These are phyloP conservation scores for Cercospora sojina DNA, from an alignment of 2,329 filamentous ascomycete species.

Conservation along the genomic window DNA sequence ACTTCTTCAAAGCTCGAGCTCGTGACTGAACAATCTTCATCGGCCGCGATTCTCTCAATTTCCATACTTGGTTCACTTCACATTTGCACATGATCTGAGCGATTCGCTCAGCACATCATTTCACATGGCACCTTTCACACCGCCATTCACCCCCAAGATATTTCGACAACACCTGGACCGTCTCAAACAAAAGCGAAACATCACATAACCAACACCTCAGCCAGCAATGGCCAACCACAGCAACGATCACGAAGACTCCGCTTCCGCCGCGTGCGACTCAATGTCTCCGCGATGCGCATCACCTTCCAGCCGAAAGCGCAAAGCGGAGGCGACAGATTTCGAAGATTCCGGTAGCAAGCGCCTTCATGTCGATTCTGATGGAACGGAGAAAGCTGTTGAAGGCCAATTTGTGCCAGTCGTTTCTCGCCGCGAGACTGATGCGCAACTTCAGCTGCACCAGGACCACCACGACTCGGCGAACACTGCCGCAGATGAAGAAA, in stretches of 20 bases:
- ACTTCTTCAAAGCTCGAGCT: background rate
- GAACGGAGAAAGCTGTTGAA: background rate
- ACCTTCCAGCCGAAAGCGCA: constrained; percentile 3
- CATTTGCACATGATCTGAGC: background rate
- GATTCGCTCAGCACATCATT: background rate
- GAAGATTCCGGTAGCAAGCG: constrained; percentile 12
- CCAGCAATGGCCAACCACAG: background rate
- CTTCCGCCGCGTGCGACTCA: background rate
- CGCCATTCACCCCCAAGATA: background rate
- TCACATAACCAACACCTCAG: background rate
- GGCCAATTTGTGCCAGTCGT: constrained; percentile 19
- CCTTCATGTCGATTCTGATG: background rate
- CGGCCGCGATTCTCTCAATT: background rate
- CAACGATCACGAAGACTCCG: background rate
- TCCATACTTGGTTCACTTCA: background rate
- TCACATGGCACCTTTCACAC: background rate
- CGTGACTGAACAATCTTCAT: background rate
- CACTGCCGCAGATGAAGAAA: constrained; percentile 12
- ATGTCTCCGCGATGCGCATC: background rate
- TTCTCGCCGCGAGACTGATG: constrained; percentile 11
- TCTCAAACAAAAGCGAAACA: background rate
- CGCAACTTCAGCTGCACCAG: background rate
- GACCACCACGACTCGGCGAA: background rate
- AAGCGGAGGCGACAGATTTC: constrained; percentile 5
- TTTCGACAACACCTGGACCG: constrained; percentile 7